A percentile compares a stretch with the other conserved stretches of the same genome.
Conservation (phyloP, 106 monocot species). For the Iris macrosiphon region DNA sequence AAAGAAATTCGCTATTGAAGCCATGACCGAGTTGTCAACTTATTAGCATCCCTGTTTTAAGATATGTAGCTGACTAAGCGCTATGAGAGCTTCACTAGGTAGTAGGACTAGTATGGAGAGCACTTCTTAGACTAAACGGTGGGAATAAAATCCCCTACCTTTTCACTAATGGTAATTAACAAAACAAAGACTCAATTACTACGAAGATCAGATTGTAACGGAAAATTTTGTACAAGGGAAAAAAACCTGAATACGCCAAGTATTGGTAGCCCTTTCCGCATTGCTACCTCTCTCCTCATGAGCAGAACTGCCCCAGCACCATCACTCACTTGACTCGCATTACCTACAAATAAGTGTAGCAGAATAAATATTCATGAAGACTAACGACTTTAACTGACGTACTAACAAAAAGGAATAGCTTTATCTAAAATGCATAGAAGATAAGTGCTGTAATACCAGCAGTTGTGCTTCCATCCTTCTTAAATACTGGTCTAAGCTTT, state of each 20-base stretch:
- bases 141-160: too few species aligned
- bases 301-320: constrained; percentile 98
- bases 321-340: constrained; percentile 98
- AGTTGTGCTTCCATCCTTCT: constrained; percentile 95
- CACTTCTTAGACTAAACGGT: too few species aligned
- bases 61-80: too few species aligned
- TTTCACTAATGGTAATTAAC: too few species aligned
- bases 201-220: too few species aligned
- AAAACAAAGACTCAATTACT: too few species aligned
- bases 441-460: constrained; percentile 47
- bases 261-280: constrained; percentile 77
- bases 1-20: too few species aligned
- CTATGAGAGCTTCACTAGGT: too few species aligned
- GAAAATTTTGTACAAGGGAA: neutral
- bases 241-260: constrained; percentile 88
- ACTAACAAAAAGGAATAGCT: neutral
- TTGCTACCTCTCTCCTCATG: constrained; percentile 82
- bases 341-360: constrained; percentile 38
- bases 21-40: too few species aligned
- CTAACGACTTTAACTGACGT: neutral
- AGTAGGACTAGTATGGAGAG: too few species aligned
- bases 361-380: neutral
- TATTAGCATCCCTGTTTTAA: too few species aligned
- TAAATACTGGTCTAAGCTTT: constrained; percentile 88
- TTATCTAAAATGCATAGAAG: neutral